These are phyloP conservation scores for Ampelocalamus luodianensis DNA, from an alignment of 176 grass and related monocot genomes.

Conservation along the genomic window DNA sequence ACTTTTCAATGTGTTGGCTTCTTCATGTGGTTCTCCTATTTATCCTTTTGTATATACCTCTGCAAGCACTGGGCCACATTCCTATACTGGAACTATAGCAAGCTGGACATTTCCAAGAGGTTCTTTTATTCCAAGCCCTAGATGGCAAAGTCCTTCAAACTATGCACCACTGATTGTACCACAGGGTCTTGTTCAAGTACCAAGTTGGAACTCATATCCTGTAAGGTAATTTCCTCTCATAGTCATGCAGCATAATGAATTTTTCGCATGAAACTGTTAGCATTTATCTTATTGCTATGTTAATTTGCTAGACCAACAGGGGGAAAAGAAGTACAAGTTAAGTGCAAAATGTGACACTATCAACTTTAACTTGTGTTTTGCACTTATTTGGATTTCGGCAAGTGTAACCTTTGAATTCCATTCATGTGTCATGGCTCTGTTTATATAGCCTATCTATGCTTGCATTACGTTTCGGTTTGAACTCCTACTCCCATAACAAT, in stretches of 20 bases:
- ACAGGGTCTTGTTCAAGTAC: conserved; percentile 89
- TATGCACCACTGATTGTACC: conserved; percentile 89
- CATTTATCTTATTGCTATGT: neutral
- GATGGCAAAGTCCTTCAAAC: conserved; percentile 94
- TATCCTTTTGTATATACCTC: conserved; percentile 94
- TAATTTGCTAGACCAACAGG: conserved; percentile 15
- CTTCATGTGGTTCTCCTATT: conserved; percentile 71
- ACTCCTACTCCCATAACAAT: neutral
- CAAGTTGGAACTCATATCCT: conserved; percentile 83
- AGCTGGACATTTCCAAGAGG: conserved; percentile 88
- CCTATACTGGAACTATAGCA: conserved; percentile 71
- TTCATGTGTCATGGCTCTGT: neutral
- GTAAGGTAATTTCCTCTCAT: conserved; percentile 59
- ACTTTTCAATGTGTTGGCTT: conserved; percentile 65
- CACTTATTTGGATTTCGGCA: conserved; percentile 33
- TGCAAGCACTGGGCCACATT: conserved; percentile 60
- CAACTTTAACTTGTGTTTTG: conserved; percentile 7
- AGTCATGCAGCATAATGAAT: neutral
- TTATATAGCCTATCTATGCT: neutral
- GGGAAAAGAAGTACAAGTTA: neutral
- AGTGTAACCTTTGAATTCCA: conserved; percentile 17
- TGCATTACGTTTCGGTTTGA: conserved; percentile 6
- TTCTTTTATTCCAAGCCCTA: conserved; percentile 91
- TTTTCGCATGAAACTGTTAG: conserved; percentile 1
- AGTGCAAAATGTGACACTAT: neutral